Percentiles rank a stretch among this genome's conserved stretches.
These are phyloP conservation scores for Flagelloscypha sp. DNA, from an alignment of 768 basidiomycete genomes.

Conservation along the genomic window DNA sequence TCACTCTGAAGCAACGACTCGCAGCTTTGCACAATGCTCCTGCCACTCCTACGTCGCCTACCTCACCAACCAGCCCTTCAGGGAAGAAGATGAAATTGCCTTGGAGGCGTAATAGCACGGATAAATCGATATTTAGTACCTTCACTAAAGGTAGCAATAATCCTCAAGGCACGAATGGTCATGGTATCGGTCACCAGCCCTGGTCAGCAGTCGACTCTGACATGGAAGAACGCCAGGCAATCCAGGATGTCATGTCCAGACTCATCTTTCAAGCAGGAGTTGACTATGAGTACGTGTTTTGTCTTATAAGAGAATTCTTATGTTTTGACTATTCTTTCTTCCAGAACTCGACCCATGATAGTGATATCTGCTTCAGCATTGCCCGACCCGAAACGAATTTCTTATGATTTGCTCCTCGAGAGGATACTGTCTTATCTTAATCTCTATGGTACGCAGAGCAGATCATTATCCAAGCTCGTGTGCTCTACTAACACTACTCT, in stretches of 20 bases:
- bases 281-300: slow-evolving; percentile 68
- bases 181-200: slow-evolving; percentile 25
- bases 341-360: slow-evolving; percentile 38
- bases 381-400: slow-evolving; percentile 68
- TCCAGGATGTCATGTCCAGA: slow-evolving; percentile 59
- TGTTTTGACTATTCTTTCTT: slow-evolving; percentile 5
- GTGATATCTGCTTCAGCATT: slow-evolving; percentile 76
- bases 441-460: slow-evolving; percentile 53
- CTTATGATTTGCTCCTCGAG: slow-evolving; percentile 64
- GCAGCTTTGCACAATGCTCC: slow-evolving; percentile 50
- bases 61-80: slow-evolving; percentile 12
- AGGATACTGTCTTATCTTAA: slow-evolving; percentile 74
- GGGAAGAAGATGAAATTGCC: slow-evolving; percentile 18
- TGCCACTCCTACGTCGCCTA: slow-evolving; percentile 37
- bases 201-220: slow-evolving; percentile 16
- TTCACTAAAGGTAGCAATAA: slow-evolving; percentile 24
- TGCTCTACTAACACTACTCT: slow-evolving; percentile 1
- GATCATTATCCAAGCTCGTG: not conserved
- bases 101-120: too few relatives aligned
- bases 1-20: slow-evolving; percentile 59
- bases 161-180: slow-evolving; percentile 46
- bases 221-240: slow-evolving; percentile 27
- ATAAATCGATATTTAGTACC: too few relatives aligned
- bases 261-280: slow-evolving; percentile 87
- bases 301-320: slow-evolving; percentile 40